Base-by-base conservation (phyloP, 2,329 filamentous ascomycete genomes). In the Clonostachys rosea region DNA sequence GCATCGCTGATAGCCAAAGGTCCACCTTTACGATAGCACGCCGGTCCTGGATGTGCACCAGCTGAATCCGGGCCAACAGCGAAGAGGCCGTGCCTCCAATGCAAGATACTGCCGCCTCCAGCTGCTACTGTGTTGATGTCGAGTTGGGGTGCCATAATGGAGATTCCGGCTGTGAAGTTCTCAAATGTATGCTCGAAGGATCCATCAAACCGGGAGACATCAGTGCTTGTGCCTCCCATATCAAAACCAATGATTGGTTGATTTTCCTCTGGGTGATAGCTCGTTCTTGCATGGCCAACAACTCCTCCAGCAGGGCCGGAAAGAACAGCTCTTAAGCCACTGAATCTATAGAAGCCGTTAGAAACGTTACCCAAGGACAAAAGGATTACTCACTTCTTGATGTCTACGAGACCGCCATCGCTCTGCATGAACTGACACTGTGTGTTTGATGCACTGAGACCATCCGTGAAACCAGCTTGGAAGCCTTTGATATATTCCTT, bases 391-490 rank as follows among this genome's bases (percentile, higher is more conserved):
- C 24, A 30, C 24, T 30, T 30, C 2, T 30, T 30, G 8, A 30
- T 30, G 24, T 72, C 52, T 73, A 70, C 1, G 79, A 75, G 52
- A 79, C 68, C 67, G 16, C 67, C 67, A 43, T 70, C 67, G 42
- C 56, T 70, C 57, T 86, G 83, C 84, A 87, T 88, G 56, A 88
- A 87, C 62, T 96, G 90, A 67, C 91, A 96, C 36, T 39, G 36
- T 14, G 36, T 17, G 10, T 14, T 17, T 14, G 14, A 14, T 39
- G 14, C 6, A 17, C 36, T 17, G 8, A 39, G 36, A 39, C 36
- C 36, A 14, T 17, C 36, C 14, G 14, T 17, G 16, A 39, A 39
- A 8, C 36, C 36, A 39, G 14, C 16, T 52, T 91, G 76, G 55
- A 89, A 87, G 9, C 79, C 78, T 40, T 78, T 72, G 47, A 88